phyloP scores from a whole-genome alignment of 129 eudicot species.

The Lonicera japonica region DNA sequence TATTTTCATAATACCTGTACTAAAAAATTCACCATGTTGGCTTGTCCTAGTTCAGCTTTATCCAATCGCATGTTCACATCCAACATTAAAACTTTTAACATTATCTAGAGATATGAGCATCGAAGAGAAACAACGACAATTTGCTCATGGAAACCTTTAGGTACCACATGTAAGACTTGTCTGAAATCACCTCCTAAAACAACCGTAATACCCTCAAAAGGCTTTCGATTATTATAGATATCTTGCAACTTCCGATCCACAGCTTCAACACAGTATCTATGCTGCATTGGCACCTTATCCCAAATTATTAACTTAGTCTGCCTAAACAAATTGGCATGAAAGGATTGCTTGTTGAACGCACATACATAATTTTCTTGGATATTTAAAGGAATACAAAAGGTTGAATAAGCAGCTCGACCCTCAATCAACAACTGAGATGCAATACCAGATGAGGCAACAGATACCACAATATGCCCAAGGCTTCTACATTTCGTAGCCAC shows the following conservation, averaged over 20 bases:
- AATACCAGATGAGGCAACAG: background rate
- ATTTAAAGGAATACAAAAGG: background rate
- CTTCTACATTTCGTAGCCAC: background rate
- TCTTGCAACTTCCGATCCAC: background rate
- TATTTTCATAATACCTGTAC: no score
- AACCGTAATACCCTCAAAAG: background rate
- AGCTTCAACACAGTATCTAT: background rate
- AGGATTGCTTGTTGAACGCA: background rate
- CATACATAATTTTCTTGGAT: background rate
- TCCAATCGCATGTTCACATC: no score
- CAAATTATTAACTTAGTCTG: background rate
- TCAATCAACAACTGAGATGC: background rate
- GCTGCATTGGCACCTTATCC: conserved; percentile 1
- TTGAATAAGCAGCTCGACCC: background rate
- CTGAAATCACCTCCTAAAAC: background rate
- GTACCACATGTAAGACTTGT: background rate
- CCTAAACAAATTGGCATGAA: background rate
- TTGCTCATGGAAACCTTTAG: background rate
- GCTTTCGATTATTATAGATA: background rate
- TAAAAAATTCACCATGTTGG: no score
- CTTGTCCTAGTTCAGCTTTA: no score
- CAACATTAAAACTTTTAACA: no score
- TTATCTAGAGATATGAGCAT: no score
- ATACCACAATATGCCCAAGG: background rate
- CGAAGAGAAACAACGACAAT: no score